These are phyloP conservation scores for Adansonia gregorii DNA, from an alignment of 441 rosid species.

Conservation along the genomic window DNA sequence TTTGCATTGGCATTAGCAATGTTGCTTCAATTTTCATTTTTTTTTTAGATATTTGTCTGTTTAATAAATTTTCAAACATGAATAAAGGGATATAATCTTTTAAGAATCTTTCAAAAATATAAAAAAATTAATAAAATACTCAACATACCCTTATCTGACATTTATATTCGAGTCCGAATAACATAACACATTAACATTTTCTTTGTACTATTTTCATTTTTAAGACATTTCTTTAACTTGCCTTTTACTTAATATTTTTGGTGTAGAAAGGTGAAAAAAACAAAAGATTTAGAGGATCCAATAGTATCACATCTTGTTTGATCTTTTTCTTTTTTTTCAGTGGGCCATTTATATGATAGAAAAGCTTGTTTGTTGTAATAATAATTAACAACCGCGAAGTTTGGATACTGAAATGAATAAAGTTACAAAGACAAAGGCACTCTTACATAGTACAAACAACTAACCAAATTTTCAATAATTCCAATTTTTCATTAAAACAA, in stretches of 20 bases:
- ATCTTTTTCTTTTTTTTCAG: conserved; percentile 11
- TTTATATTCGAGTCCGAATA: no score
- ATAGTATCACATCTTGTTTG: conserved; percentile 27
- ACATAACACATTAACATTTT: background rate
- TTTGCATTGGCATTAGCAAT: no score
- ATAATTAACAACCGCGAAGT: conserved; percentile 4
- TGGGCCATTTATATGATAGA: conserved; percentile 33
- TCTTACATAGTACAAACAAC: background rate
- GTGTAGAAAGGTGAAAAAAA: conserved; percentile 31
- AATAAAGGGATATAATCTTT: no score
- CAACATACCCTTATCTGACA: no score
- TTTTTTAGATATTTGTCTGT: no score
- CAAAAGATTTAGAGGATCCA: conserved; percentile 14
- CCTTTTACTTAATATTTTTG: background rate
- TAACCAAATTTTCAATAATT: background rate
- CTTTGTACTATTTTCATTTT: background rate
- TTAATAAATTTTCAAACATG: no score
- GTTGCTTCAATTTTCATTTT: no score
- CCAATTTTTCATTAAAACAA: background rate
- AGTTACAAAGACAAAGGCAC: conserved; percentile 14
- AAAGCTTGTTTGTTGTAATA: conserved; percentile 12
- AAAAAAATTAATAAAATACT: no score
- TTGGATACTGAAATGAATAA: background rate
- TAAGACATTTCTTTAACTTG: background rate
- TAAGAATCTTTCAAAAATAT: no score